A percentile compares a stretch with the other conserved stretches of the same genome.
These are phyloP conservation scores for Prorocentrum cordatum DNA, from an alignment of 169 alveolate species.

Conservation along the genomic window DNA sequence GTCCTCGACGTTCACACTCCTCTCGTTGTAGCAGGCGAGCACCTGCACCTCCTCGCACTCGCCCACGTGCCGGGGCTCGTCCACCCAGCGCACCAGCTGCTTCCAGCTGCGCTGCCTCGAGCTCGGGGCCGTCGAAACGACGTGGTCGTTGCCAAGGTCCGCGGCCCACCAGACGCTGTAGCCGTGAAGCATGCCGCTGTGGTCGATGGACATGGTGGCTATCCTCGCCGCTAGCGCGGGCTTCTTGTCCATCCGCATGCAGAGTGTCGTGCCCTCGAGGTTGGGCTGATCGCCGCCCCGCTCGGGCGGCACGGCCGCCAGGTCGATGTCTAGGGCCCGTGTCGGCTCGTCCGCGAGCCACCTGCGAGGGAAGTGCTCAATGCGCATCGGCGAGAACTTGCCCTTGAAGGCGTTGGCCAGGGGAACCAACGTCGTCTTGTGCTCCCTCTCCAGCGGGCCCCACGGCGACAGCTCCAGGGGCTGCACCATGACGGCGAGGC, in stretches of 20 bases:
- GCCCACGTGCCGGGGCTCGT: conserved; percentile 17
- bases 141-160: not conserved
- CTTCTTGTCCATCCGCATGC: too few species aligned
- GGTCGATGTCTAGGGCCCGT: too few species aligned
- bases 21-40: too few species aligned
- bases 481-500: conserved; percentile 5
- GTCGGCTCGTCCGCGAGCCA: too few species aligned
- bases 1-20: too few species aligned
- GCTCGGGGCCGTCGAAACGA: not conserved
- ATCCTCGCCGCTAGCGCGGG: too few species aligned
- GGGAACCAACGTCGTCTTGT: not conserved
- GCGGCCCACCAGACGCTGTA: conserved; percentile 59
- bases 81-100: conserved; percentile 43
- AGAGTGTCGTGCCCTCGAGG: too few species aligned
- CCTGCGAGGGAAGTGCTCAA: conserved; percentile 24
- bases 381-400: conserved; percentile 46
- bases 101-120: conserved; percentile 23
- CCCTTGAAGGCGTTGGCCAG: not conserved
- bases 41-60: conserved; percentile 38
- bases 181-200: conserved; percentile 30
- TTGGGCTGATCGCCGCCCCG: too few species aligned
- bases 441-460: not conserved
- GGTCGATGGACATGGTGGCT: too few species aligned
- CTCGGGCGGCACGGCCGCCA: too few species aligned
- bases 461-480: conserved; percentile 43